Conservation (phyloP, 2,329 filamentous ascomycete species). For the Ceratocystis ficicola region DNA sequence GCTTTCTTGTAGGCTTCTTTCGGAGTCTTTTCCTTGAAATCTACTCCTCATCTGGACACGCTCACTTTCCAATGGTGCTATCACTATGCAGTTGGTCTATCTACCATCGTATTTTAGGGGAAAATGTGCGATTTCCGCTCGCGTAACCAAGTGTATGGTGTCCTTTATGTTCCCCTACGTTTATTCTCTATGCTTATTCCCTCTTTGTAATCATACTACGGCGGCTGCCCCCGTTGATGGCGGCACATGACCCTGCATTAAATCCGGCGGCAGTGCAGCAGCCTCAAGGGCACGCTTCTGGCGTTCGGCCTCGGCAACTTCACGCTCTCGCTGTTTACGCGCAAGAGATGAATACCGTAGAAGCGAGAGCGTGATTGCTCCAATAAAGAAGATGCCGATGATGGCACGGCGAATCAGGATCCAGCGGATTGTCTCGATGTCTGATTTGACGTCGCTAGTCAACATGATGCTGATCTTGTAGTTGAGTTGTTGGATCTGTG, state of each 20-base stretch:
- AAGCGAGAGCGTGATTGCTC: slow-evolving; percentile 45
- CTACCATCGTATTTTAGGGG: too few relatives aligned
- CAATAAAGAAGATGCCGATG: slow-evolving; percentile 55
- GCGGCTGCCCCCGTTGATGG: neutral
- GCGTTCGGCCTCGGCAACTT: slow-evolving; percentile 23
- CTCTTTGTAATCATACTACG: neutral
- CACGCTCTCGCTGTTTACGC: slow-evolving; percentile 32
- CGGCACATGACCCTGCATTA: slow-evolving; percentile 7
- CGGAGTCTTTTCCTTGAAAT: too few relatives aligned
- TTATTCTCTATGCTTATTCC: neutral
- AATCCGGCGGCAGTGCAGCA: neutral
- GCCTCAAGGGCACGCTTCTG: slow-evolving; percentile 32
- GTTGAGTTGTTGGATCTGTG: slow-evolving; percentile 81
- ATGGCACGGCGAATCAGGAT: slow-evolving; percentile 56
- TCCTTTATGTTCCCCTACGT: neutral
- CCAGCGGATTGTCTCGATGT: slow-evolving; percentile 87
- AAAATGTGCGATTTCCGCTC: too few relatives aligned
- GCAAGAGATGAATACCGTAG: slow-evolving; percentile 49
- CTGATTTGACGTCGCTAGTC: slow-evolving; percentile 79
- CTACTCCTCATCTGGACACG: too few relatives aligned
- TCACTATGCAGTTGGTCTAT: too few relatives aligned
- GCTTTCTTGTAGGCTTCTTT: neutral
- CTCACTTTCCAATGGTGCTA: too few relatives aligned
- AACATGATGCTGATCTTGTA: slow-evolving; percentile 89
- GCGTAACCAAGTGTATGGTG: too few relatives aligned